Conservation (phyloP, 164 flowering plant species). For the Stephania cephalantha region DNA sequence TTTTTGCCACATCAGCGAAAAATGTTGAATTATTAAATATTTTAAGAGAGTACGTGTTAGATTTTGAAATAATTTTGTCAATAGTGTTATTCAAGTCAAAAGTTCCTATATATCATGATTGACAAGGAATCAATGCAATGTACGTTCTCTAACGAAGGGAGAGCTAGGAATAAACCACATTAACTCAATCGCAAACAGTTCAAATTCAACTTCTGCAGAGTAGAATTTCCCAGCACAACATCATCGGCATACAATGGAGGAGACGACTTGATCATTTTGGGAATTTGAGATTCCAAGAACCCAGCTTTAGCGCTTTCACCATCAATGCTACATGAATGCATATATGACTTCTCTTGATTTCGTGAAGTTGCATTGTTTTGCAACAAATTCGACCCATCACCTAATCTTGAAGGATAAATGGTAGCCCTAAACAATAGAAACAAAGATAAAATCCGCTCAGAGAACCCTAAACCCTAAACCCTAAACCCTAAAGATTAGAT, state of each 20-base stretch:
- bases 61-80: conserved; percentile 12
- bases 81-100: no score
- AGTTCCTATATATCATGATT: no score
- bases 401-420: neutral
- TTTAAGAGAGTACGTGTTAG: no score
- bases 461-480: neutral
- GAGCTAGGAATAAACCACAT: neutral
- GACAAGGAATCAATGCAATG: neutral
- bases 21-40: no score
- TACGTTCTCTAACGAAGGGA: neutral
- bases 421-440: neutral
- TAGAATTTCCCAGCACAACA: neutral
- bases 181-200: neutral
- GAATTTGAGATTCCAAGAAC: neutral
- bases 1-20: no score
- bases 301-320: neutral
- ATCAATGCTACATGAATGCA: neutral
- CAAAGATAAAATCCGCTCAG: neutral
- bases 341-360: neutral
- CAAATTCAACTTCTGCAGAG: neutral
- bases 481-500: no score
- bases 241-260: neutral
- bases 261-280: neutral
- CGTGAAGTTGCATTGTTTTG: neutral
- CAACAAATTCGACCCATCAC: neutral